Evolutionary conservation across 352 stramenopile species (phyloP), one percentile per base, ranked within the genome.

Genomic region (Globisporangium paddicum): DNA sequence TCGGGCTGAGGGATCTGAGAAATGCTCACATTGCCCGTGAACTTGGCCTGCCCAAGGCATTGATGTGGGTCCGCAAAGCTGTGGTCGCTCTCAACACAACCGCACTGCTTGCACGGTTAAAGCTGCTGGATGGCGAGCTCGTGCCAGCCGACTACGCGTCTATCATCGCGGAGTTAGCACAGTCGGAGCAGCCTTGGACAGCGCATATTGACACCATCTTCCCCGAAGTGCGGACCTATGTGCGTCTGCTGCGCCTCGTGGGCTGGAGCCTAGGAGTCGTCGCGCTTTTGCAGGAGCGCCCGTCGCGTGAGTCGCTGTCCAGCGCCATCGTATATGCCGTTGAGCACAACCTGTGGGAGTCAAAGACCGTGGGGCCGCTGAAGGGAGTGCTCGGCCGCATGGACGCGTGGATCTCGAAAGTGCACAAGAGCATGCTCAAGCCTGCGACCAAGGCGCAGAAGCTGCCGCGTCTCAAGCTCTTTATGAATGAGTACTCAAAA

Each of bases 401-500:
- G 16, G 86, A 96, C 51, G 70, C 79, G 32, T 96, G 86, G 86
- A 80, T 93, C n/a, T 78, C 76, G 14, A 84, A 83, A 19, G 71
- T 82, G 0, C 82, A 95, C 60, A 94, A 95, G 67, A 86, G 66
- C 23, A 68, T 96, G 55, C 69, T 69, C 1, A 96, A 93, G 62
- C 60, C 73, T 38, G 55, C 67, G 5, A 88, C 56, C 51, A 83
- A 80, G 55, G 60, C 75, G 18, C 85, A 93, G 44, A 82, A 82
- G 11, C 38, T 86, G 19, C 62, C 77, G 2, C 73, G 81, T 3
- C 58, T 94, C 44, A 91, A 93, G 50, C 54, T 75, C 26, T 63
- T 95, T 14, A 66, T 95, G 66, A 96, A 95, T 60, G 86, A 96
- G 56, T 96, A 96, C 68, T 89, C 84, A 30, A 96, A 96, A 65